phyloP scores from a whole-genome alignment of 2,329 filamentous ascomycete genomes.

The Nigrograna mackinnonii region DNA sequence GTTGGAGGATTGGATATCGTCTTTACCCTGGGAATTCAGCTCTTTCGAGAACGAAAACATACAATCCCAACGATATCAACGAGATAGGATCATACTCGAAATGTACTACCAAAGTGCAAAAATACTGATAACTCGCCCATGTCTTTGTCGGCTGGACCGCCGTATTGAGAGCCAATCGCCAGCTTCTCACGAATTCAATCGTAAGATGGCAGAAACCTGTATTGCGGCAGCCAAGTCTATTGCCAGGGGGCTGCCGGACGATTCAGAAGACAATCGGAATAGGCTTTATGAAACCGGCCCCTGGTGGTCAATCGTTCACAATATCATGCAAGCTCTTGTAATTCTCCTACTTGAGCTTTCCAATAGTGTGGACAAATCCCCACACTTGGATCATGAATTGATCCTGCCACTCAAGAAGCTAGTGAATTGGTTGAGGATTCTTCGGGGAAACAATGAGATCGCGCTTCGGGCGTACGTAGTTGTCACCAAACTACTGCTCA shows the following conservation, averaged over 20 bases:
- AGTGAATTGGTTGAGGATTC: constrained; percentile 34
- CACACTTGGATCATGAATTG: constrained; percentile 23
- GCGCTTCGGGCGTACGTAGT: constrained; percentile 33
- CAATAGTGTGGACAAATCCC: constrained; percentile 23
- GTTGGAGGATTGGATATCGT: constrained; percentile 36
- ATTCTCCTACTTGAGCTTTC: constrained; percentile 43
- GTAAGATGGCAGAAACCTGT: constrained; percentile 32
- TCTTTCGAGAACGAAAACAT: constrained; percentile 9
- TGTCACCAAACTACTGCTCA: constrained; percentile 18
- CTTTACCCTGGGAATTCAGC: constrained; percentile 26
- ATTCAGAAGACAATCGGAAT: constrained; percentile 13
- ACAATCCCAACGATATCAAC: constrained; percentile 3
- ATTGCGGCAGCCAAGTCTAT: constrained; percentile 37
- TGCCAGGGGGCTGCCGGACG: constrained; percentile 34
- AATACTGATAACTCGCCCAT: constrained; percentile 44
- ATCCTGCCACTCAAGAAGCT: constrained; percentile 32
- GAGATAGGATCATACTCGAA: constrained; percentile 20
- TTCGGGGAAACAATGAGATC: constrained; percentile 30
- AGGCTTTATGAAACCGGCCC: constrained; percentile 25
- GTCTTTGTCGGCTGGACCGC: constrained; percentile 39
- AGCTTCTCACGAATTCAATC: constrained; percentile 34
- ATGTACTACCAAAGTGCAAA: constrained; percentile 23
- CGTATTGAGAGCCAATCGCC: constrained; percentile 32
- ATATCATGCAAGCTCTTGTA: constrained; percentile 42
- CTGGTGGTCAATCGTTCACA: constrained; percentile 46